Base-by-base conservation (phyloP, 306 rosid species). In the Dicorynia guianensis region DNA sequence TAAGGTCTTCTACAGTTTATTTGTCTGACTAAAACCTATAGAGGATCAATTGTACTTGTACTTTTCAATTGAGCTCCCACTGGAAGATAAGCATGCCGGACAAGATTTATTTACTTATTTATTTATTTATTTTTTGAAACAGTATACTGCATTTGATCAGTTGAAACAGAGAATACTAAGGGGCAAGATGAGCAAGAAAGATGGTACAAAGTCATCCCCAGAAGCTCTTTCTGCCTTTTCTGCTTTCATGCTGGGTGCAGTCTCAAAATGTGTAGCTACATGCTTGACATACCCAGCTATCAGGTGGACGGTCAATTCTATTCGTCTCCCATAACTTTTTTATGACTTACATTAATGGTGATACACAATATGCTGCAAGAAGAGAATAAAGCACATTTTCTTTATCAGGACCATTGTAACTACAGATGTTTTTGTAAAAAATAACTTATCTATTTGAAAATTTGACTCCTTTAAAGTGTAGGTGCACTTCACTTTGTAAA, bases 271-370 rank as follows among this genome's bases (percentile, higher is more conserved):
- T 72, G 90, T 87, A 5, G 97, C 98, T 14, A 88, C 98, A 13
- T 74, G 90, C 89, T 76, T 94, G 84, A 94, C 98, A 63, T 94
- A 94, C 93, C 98, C 98, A 17, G 97, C 98, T 50, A 90, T 94
- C 90, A 94, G 97, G 98, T 94, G 67, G 64, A 75, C 67, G 20
- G n/a, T 78, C 73, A 49, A 71, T 69, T 75, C 71, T 46, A 46
- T 50, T 76, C 40, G 4, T 71, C 61, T 69, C 56, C 40, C 59
- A 25, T 20, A 18, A 65, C 61, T 60, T 63, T 49, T 30, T 20
- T 30, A 19, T 5, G 10, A 35, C 52, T 9, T 61, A 25, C 14
- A 6, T 65, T 53, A 47, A 25, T 34, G 69, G 7, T 60, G 66
- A 66, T 67, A 20, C 10, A 59, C 17, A 67, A 61, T 40, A 35